Evolutionary conservation across 345 rosid genomes (phyloP).

Genomic region (Arabis hirsuta): DNA sequence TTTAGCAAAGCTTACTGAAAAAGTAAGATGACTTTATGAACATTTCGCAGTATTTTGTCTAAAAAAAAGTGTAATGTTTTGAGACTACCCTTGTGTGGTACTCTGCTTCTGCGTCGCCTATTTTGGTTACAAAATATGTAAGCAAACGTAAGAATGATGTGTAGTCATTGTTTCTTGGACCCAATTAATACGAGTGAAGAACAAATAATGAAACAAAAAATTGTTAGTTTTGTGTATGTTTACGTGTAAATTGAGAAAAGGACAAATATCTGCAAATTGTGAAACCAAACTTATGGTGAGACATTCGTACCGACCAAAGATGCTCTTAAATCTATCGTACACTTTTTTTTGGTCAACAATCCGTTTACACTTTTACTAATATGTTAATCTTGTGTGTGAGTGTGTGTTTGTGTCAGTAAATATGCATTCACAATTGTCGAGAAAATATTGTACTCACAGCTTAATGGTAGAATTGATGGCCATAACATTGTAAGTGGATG

Average conservation of each 20-base stretch:
- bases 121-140: constrained; percentile 21
- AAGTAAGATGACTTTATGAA: not conserved
- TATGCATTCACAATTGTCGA: constrained; percentile 26
- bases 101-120: constrained; percentile 3
- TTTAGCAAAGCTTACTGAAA: not conserved
- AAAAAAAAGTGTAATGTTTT: not conserved
- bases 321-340: constrained; percentile 32
- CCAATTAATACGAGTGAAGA: constrained; percentile 26
- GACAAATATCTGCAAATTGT: constrained; percentile 21
- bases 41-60: not conserved
- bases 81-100: not conserved
- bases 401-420: constrained; percentile 13
- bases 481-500: constrained; percentile 29
- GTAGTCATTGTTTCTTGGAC: constrained; percentile 6
- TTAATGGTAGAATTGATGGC: constrained; percentile 8
- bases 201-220: not conserved
- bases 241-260: too few species aligned
- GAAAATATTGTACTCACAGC: constrained; percentile 10
- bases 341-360: constrained; percentile 6
- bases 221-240: too few species aligned
- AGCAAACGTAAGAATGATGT: not conserved
- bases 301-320: constrained; percentile 29
- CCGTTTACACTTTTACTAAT: not conserved
- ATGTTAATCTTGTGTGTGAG: constrained; percentile 2
- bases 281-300: constrained; percentile 22